Evolutionary conservation across 768 basidiomycete species (phyloP), one percentile per base, ranked within the genome.

Genomic region (Termitomyces sp.): DNA sequence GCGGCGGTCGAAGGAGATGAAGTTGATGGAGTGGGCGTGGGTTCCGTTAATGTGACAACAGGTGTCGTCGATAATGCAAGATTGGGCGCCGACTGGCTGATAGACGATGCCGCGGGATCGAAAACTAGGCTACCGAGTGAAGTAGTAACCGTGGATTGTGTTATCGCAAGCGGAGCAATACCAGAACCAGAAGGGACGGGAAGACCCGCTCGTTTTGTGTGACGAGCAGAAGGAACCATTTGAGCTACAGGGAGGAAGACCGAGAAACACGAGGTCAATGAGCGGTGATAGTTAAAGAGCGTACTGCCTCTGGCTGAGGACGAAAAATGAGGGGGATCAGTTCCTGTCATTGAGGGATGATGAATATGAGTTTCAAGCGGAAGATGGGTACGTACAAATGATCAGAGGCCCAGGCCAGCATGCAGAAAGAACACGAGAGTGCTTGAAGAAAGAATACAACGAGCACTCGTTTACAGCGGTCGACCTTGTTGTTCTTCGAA

Each of bases 1-100:
- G 71, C 66, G 35, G 69, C 62, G 1, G 60, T 61, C 11, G 65
- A 53, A 2, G 59, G 30, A 15, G 67, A 35, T 10, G 56, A 33
- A 19, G 57, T 37, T 14, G 65, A 56, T 5, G 69, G 30, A 28
- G 58, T 31, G n/a, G 68, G 1, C 3, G 64, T 33, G 15, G 62
- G 10, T 4, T 62, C 30, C 19, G 63, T 33, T 33, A 58, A 17
- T 59, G 58, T 31, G 33, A 56, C 54, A 7, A 42, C 23, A 15
- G 60, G 53, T 12, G 58, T 50, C 7, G 55, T 12, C 33, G 57
- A 52, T 11, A 42, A 7, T 19, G 23, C 56, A 12, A 63, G 33
- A 3, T 50, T 43, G 40, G 55, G 53, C 3, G 53, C 54, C 6
- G 59, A 21, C 17, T n/a, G 48, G 31, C 28, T 11, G 23, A 15